A percentile compares a stretch with the other conserved stretches of the same genome.
Conservation (phyloP, 2,329 filamentous ascomycete genomes). For the Raffaelea albimanens region DNA sequence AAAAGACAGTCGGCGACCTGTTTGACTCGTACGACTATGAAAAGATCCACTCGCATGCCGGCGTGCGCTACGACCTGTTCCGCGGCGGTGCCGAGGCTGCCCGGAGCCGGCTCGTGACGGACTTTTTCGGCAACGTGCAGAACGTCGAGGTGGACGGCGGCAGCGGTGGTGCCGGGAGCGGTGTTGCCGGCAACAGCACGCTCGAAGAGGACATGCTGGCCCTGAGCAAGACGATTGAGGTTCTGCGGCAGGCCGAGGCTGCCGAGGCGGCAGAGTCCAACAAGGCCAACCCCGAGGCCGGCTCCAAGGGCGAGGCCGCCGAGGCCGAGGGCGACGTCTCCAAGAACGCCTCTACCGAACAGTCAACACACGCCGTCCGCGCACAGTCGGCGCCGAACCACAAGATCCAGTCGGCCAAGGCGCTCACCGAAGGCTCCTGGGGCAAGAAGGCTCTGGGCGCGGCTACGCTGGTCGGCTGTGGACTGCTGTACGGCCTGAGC, state of each 20-base stretch:
- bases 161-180: not conserved
- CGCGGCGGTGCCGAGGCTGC: constrained; percentile 70
- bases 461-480: constrained; percentile 52
- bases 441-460: constrained; percentile 55
- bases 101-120: constrained; percentile 73
- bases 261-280: not conserved
- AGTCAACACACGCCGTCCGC: too few species aligned
- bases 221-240: constrained; percentile 59
- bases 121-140: constrained; percentile 98
- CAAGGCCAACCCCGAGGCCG: constrained; percentile 12
- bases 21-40: constrained; percentile 94
- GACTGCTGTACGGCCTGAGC: constrained; percentile 47
- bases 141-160: constrained; percentile 79
- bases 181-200: constrained; percentile 40
- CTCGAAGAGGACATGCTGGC: constrained; percentile 67
- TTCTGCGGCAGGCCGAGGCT: constrained; percentile 27
- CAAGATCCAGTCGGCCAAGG: constrained; percentile 38
- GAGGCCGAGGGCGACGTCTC: constrained; percentile 4
- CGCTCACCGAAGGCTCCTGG: constrained; percentile 55
- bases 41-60: constrained; percentile 89
- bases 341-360: not conserved
- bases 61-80: constrained; percentile 93
- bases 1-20: constrained; percentile 83
- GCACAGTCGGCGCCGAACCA: not conserved
- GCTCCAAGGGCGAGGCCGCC: constrained; percentile 5